These are phyloP conservation scores for Curvularia spicifera DNA, from an alignment of 2,329 filamentous ascomycete genomes.

Conservation along the genomic window DNA sequence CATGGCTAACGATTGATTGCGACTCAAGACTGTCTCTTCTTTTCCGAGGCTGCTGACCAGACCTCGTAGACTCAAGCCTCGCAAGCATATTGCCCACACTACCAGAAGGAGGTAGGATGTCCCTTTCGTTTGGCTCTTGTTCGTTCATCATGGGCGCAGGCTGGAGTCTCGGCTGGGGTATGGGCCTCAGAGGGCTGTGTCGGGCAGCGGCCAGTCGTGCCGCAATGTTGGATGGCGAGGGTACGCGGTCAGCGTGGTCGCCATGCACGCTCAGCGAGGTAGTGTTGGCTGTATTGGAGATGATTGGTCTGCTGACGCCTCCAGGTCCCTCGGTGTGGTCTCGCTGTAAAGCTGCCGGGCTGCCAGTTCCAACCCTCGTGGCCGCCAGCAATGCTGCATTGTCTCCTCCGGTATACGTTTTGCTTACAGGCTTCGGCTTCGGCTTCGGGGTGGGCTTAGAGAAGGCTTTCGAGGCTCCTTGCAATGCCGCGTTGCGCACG, in stretches of 20 bases:
- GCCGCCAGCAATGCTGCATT: slow-evolving; percentile 57
- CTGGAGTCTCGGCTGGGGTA: slow-evolving; percentile 15
- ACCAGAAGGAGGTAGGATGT: slow-evolving; percentile 41
- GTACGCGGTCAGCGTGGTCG: slow-evolving; percentile 41
- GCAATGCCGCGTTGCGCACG: slow-evolving; percentile 55
- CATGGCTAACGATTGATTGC: slow-evolving; percentile 20
- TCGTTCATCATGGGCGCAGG: slow-evolving; percentile 27
- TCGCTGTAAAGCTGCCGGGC: slow-evolving; percentile 31
- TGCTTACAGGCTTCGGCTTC: slow-evolving; percentile 50
- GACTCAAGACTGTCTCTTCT: slow-evolving; percentile 26
- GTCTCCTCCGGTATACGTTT: slow-evolving; percentile 49
- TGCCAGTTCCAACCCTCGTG: slow-evolving; percentile 49
- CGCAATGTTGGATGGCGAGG: slow-evolving; percentile 67
- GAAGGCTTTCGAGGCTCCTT: slow-evolving; percentile 58
- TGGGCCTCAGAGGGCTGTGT: slow-evolving; percentile 56
- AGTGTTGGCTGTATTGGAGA: slow-evolving; percentile 40
- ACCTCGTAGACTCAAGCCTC: slow-evolving; percentile 35
- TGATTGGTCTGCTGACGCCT: slow-evolving; percentile 31
- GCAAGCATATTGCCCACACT: slow-evolving; percentile 45
- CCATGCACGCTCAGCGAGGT: slow-evolving; percentile 41
- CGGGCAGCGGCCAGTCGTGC: slow-evolving; percentile 68
- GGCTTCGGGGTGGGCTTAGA: slow-evolving; percentile 52
- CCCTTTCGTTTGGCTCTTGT: slow-evolving; percentile 33
- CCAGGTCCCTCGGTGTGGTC: slow-evolving; percentile 44
- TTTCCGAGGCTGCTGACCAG: slow-evolving; percentile 23